Conservation (phyloP, 352 stramenopile species). For the Phytophthora cactorum region DNA sequence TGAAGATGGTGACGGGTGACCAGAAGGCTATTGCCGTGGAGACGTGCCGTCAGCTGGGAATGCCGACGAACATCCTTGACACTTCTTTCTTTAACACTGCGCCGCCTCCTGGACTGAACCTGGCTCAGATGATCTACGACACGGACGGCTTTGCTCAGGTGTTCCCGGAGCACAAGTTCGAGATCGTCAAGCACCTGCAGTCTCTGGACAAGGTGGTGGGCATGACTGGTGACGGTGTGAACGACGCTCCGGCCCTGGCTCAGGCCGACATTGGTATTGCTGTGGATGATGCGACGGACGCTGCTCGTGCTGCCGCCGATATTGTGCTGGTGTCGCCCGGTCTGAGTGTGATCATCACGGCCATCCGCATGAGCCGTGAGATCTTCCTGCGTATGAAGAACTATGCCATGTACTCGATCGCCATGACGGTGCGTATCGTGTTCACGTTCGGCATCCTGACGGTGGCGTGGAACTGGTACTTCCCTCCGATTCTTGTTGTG, state of each 20-base stretch:
- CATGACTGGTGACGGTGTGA: constrained; percentile 92
- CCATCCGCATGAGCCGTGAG: constrained; percentile 86
- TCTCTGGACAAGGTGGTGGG: constrained; percentile 81
- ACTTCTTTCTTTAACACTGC: constrained; percentile 82
- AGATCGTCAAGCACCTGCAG: constrained; percentile 92
- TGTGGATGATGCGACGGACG: constrained; percentile 90
- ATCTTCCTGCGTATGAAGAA: constrained; percentile 94
- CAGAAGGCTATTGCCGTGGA: constrained; percentile 93
- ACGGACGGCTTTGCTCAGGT: constrained; percentile 95
- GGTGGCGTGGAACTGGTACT: constrained; percentile 89
- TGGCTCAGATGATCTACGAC: constrained; percentile 89
- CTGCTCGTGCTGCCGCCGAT: constrained; percentile 87
- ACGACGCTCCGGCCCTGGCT: constrained; percentile 91
- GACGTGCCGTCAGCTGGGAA: constrained; percentile 90
- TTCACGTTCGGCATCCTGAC: constrained; percentile 89
- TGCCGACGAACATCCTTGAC: constrained; percentile 89
- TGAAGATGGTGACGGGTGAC: constrained; percentile 98
- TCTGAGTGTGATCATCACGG: constrained; percentile 89
- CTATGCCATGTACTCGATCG: constrained; percentile 93
- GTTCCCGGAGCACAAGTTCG: constrained; percentile 93
- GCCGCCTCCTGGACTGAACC: constrained; percentile 61
- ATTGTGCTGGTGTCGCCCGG: constrained; percentile 90
- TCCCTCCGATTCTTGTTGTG: constrained; percentile 89
- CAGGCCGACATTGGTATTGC: constrained; percentile 94
- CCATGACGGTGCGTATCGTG: constrained; percentile 89